Percentiles rank a stretch among this genome's conserved stretches.
Evolutionary conservation across 345 rosid genomes (phyloP).

Genomic region (Draba incana): DNA sequence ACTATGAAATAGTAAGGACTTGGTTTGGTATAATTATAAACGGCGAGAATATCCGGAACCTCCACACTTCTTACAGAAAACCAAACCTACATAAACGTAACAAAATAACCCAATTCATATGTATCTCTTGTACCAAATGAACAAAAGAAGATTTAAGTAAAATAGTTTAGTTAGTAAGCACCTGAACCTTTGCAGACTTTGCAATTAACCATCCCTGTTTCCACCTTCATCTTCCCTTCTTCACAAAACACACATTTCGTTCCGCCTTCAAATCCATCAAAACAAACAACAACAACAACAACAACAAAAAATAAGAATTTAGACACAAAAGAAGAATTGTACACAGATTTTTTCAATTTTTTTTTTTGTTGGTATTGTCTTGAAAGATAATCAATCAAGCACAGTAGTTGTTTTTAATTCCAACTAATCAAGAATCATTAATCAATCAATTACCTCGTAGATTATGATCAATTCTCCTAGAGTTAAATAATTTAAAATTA

Average conservation of each 20-base stretch:
- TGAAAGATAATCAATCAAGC: too few relatives aligned
- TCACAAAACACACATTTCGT: constrained; percentile 88
- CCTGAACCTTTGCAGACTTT: constrained; percentile 97
- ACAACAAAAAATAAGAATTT: neutral
- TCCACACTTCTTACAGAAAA: constrained; percentile 37
- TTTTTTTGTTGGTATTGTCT: too few relatives aligned
- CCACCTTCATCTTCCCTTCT: constrained; percentile 87
- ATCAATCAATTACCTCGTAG: too few relatives aligned
- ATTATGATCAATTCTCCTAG: neutral
- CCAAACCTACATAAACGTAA: constrained; percentile 15
- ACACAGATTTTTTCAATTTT: too few relatives aligned
- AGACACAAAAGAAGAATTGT: too few relatives aligned
- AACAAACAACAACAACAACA: neutral
- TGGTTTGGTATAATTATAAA: constrained; percentile 13
- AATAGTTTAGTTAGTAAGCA: constrained; percentile 33
- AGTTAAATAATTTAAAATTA: neutral
- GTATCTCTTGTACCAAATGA: neutral
- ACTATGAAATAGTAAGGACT: neutral
- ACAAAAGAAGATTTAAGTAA: neutral
- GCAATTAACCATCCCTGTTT: constrained; percentile 69
- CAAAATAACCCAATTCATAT: neutral
- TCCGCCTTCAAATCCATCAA: constrained; percentile 55
- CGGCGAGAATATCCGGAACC: constrained; percentile 39
- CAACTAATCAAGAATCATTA: too few relatives aligned
- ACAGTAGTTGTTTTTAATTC: too few relatives aligned